Conservation (phyloP, 2,329 filamentous ascomycete genomes). For the Chrysoporthe deuterocubensis region DNA sequence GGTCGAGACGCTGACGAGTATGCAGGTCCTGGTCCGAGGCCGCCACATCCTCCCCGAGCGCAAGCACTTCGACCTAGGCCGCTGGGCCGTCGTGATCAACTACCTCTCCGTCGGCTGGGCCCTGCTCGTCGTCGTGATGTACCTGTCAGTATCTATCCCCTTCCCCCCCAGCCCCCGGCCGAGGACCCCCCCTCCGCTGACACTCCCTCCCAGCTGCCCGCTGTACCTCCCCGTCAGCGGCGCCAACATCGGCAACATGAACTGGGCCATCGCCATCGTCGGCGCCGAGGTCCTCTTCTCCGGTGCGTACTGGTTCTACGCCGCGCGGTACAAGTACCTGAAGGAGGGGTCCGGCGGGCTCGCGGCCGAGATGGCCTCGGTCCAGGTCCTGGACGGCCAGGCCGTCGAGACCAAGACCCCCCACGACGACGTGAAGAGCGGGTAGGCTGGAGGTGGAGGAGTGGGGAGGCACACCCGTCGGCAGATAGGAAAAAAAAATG, state of each 20-base stretch:
- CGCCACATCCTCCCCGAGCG: constrained; percentile 7
- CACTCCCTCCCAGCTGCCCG: neutral
- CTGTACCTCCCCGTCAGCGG: constrained; percentile 8
- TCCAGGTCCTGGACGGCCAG: neutral
- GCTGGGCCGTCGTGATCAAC: constrained; percentile 6
- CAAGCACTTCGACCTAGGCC: constrained; percentile 13
- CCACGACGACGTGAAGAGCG: neutral
- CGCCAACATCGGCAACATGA: constrained; percentile 6
- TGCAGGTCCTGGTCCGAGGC: constrained; percentile 5
- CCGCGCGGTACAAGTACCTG: constrained; percentile 9
- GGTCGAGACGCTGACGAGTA: neutral
- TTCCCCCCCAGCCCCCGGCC: too few relatives aligned
- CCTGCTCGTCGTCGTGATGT: constrained; percentile 6
- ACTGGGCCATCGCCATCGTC: constrained; percentile 10
- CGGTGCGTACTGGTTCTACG: constrained; percentile 8
- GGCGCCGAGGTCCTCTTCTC: constrained; percentile 11
- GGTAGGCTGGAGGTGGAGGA: neutral
- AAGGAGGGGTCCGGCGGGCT: neutral
- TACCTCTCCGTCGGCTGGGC: constrained; percentile 7
- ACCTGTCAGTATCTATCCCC: neutral
- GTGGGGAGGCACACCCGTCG: too few relatives aligned
- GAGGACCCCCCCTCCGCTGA: neutral
- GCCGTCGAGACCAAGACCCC: constrained; percentile 1
- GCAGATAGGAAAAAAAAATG: too few relatives aligned
- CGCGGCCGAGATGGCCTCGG: neutral